These are phyloP conservation scores for Rhodotorula kratochvilovae DNA, from an alignment of 768 basidiomycete genomes.

Conservation along the genomic window DNA sequence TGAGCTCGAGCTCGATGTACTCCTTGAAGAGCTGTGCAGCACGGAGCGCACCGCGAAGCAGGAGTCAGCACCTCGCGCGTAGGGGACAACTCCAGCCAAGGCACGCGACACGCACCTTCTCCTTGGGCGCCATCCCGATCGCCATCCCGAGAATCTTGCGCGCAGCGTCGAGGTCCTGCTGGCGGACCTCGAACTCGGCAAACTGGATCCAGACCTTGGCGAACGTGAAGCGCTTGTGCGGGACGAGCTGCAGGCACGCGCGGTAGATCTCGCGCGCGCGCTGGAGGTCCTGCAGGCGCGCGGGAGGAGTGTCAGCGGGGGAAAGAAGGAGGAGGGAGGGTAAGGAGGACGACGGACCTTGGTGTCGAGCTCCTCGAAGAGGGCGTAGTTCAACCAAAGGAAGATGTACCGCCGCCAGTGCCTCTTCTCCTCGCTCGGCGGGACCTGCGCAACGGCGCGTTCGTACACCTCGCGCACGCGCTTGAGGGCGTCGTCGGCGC, in stretches of 20 bases:
- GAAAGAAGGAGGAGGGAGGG: not conserved
- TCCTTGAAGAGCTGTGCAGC: constrained; percentile 71
- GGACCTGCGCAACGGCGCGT: constrained; percentile 88
- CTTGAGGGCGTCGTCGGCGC: constrained; percentile 60
- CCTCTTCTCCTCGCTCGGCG: constrained; percentile 86
- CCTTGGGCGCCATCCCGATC: constrained; percentile 95
- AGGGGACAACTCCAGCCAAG: not conserved
- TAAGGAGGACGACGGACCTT: constrained; percentile 56
- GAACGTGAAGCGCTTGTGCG: constrained; percentile 95
- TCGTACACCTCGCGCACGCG: constrained; percentile 92
- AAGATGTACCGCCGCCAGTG: constrained; percentile 57
- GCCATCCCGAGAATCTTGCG: constrained; percentile 82
- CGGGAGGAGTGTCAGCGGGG: not conserved
- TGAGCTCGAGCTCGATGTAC: constrained; percentile 89
- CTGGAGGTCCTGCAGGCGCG: constrained; percentile 62
- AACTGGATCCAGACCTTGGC: constrained; percentile 93
- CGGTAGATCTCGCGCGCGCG: constrained; percentile 88
- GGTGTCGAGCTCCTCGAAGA: constrained; percentile 93
- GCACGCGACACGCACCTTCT: constrained; percentile 50
- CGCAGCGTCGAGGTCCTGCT: constrained; percentile 72
- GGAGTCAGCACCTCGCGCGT: not conserved
- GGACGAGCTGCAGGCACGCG: constrained; percentile 78
- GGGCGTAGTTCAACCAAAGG: constrained; percentile 66
- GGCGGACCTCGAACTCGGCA: constrained; percentile 84
- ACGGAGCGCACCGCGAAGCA: no score